Base-by-base conservation (phyloP, 148 eudicot species). In the Chenopodium formosanum region DNA sequence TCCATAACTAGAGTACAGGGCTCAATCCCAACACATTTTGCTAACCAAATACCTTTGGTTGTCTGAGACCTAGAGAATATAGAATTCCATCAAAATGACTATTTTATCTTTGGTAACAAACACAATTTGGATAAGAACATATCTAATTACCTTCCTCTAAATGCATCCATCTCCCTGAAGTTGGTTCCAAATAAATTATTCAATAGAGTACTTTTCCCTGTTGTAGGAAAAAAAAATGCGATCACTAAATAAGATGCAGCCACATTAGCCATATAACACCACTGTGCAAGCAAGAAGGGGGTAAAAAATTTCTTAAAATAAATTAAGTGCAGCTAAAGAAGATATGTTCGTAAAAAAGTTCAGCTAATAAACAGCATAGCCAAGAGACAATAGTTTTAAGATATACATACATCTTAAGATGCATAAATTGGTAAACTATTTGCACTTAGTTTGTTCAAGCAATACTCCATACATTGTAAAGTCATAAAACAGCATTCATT, bases 141-240 rank as follows among this genome's bases (percentile, higher is more conserved):
- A 66, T 20, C 32, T 20, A 67, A 44, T 85, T 79, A 88, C 99
- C 99, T 96, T 86, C 99, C 99, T 86, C 78, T 96, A 82, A 86
- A 96, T 73, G 98, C 98, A 86, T 96, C 99, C 99, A 96, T 96
- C 90, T 94, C 99, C 87, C 90, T 91, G 87, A 96, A 96, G 86
- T 91, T 92, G 81, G 99, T 96, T 40, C 82, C 56, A 79, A 96
- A 96, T 70, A 96, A 86, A 79, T 94, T 75, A 89, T 96, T 96
- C 78, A 96, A 78, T 70, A 96, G 86, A 20, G 99, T 95, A 81
- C 99, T 96, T 87, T 96, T 96, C 78, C 99, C 99, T 96, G 93
- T 60, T 40, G 64, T 48, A 44, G 62, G 29, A 78, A 58, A 22
- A 19, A 25, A 73, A 46, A 40, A 40, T 4, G 44, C 0, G 44